Evolutionary conservation across 2,329 filamentous ascomycete species (phyloP).

Genomic region (Emmonsia crescens): DNA sequence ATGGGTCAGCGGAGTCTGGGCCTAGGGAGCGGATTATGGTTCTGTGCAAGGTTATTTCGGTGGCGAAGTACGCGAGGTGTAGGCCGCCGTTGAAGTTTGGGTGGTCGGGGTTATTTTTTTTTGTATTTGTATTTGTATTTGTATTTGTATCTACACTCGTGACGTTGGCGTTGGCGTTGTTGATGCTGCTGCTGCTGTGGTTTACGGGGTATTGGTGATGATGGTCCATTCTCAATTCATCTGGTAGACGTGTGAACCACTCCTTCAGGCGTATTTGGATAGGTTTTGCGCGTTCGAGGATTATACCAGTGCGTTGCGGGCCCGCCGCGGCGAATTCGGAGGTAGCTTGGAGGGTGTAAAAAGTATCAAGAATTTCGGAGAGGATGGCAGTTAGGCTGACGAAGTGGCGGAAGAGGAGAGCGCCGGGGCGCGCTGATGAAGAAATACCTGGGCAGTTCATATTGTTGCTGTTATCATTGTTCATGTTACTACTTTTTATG

Average conservation of each 20-base stretch:
- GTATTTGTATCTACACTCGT: slow-evolving; percentile 32
- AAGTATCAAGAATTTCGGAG: slow-evolving; percentile 40
- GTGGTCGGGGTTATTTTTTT: slow-evolving; percentile 18
- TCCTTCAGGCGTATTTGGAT: slow-evolving; percentile 43
- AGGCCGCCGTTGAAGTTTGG: slow-evolving; percentile 52
- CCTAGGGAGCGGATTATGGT: slow-evolving; percentile 75
- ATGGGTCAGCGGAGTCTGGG: slow-evolving; percentile 53
- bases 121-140: slow-evolving; percentile 23
- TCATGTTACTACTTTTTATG: slow-evolving; percentile 17
- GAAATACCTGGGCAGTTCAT: neutral
- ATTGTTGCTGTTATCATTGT: slow-evolving; percentile 21
- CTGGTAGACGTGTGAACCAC: slow-evolving; percentile 41
- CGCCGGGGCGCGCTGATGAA: slow-evolving; percentile 1
- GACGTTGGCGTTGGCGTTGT: neutral
- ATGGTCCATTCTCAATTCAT: slow-evolving; percentile 40
- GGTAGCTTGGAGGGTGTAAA: slow-evolving; percentile 42
- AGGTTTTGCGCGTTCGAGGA: slow-evolving; percentile 44
- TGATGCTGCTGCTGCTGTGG: neutral
- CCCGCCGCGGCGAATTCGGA: slow-evolving; percentile 33
- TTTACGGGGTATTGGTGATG: slow-evolving; percentile 9
- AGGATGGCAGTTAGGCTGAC: slow-evolving; percentile 43
- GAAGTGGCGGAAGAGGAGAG: slow-evolving; percentile 41
- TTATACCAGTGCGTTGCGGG: slow-evolving; percentile 37
- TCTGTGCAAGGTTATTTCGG: slow-evolving; percentile 85
- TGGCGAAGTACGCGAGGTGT: slow-evolving; percentile 85